Conservation (phyloP, 164 flowering plant species). For the Aristolochia californica region DNA sequence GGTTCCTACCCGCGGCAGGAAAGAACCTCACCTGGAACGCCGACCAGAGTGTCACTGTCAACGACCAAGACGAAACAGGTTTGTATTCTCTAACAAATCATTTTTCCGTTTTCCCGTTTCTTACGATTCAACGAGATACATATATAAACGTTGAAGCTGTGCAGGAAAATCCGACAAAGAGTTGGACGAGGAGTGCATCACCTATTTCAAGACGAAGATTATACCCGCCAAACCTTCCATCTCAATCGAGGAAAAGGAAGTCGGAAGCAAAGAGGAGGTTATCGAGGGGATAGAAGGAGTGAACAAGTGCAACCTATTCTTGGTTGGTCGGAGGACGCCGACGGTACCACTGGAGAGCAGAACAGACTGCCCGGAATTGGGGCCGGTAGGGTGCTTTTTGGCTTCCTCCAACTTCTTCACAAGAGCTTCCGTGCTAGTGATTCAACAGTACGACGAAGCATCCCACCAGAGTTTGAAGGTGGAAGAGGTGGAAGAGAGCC, state of each 20-base stretch:
- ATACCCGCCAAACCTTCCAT: conserved; percentile 6
- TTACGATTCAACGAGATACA: too few relatives aligned
- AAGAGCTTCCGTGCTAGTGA: conserved; percentile 34
- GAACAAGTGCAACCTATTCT: conserved; percentile 28
- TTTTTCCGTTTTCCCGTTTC: too few relatives aligned
- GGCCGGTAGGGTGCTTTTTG: conserved; percentile 35
- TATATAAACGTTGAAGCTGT: background rate
- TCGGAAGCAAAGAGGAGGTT: conserved; percentile 14
- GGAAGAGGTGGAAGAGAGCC: conserved; percentile 10
- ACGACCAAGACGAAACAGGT: too few relatives aligned
- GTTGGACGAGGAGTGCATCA: conserved; percentile 13
- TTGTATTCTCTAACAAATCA: too few relatives aligned
- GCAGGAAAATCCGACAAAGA: conserved; percentile 3
- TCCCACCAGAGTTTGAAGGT: conserved; percentile 1
- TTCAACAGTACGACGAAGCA: conserved; percentile 29
- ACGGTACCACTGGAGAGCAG: conserved; percentile 5
- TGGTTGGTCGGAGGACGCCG: conserved; percentile 40
- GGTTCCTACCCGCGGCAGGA: conserved; percentile 15
- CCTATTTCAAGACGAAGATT: conserved; percentile 2
- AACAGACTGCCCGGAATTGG: conserved; percentile 39
- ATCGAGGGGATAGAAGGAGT: conserved; percentile 8
- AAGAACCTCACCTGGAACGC: conserved; percentile 2
- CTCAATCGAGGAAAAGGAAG: conserved; percentile 21
- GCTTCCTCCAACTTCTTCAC: conserved; percentile 26
- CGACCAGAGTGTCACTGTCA: too few relatives aligned